Conservation (phyloP, 345 rosid genomes). For the Bruguiera parviflora region DNA sequence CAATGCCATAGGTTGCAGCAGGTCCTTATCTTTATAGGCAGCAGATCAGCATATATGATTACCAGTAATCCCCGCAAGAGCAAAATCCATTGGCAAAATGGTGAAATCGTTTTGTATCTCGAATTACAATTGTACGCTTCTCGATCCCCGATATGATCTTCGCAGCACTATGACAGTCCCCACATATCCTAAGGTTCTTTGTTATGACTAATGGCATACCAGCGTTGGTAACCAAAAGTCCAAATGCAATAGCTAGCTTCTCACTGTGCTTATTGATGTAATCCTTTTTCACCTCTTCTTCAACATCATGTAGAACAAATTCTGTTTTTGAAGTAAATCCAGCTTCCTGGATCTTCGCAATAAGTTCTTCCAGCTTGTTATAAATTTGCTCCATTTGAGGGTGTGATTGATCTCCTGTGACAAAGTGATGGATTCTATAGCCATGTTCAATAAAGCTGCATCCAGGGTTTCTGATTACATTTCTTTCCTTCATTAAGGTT, state of each 20-base stretch:
- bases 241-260: constrained; percentile 73
- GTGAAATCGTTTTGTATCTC: constrained; percentile 75
- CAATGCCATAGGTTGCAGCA: no score
- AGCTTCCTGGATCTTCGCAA: constrained; percentile 39
- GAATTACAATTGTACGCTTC: constrained; percentile 48
- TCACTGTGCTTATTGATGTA: constrained; percentile 62
- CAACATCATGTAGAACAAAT: constrained; percentile 65
- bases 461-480: constrained; percentile 49
- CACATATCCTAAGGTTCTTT: constrained; percentile 69
- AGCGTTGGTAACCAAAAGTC: constrained; percentile 46
- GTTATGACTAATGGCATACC: constrained; percentile 45
- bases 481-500: constrained; percentile 51
- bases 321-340: constrained; percentile 52
- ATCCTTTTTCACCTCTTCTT: constrained; percentile 59
- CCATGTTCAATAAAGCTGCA: constrained; percentile 62
- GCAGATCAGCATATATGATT: background rate
- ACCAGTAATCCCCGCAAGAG: constrained; percentile 74
- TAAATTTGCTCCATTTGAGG: constrained; percentile 47
- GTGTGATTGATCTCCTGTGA: constrained; percentile 61
- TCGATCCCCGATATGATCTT: constrained; percentile 54
- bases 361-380: constrained; percentile 45
- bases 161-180: constrained; percentile 55
- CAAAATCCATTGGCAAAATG: constrained; percentile 62
- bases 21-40: no score
- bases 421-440: constrained; percentile 47